A percentile compares a stretch with the other conserved stretches of the same genome.
phyloP scores from a whole-genome alignment of 371 early-diverging fungal species.

The Rhizopus delemar region DNA sequence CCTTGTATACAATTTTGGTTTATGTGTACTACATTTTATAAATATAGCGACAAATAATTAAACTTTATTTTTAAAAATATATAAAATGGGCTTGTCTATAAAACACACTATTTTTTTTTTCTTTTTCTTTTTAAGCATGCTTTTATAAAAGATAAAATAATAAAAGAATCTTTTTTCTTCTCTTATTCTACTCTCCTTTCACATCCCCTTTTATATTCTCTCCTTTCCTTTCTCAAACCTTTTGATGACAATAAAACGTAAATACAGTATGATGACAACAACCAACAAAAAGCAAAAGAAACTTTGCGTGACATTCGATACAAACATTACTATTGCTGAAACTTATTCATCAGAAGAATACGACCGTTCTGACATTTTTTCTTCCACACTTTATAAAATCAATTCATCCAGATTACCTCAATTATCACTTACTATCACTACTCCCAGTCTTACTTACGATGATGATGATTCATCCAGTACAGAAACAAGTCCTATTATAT shows the following conservation, averaged over 20 bases:
- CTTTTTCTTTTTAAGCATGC: not conserved
- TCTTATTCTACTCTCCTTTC: not conserved
- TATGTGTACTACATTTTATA: not conserved
- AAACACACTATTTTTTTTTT: not conserved
- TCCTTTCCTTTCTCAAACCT: conserved; percentile 1
- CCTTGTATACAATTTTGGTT: no score
- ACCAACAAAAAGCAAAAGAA: conserved; percentile 2
- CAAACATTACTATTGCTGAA: conserved; percentile 40
- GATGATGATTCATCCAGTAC: conserved; percentile 23
- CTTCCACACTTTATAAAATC: conserved; percentile 27
- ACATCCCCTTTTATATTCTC: not conserved
- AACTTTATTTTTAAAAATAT: not conserved
- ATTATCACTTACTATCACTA: conserved; percentile 20
- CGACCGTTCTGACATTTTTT: conserved; percentile 54
- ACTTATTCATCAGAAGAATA: conserved; percentile 71
- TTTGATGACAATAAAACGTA: not conserved
- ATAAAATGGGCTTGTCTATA: not conserved
- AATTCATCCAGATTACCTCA: conserved; percentile 22
- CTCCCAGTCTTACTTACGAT: conserved; percentile 6
- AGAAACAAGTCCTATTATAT: conserved; percentile 20
- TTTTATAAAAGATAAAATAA: no score
- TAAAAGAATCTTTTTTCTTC: not conserved
- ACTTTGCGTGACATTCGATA: conserved; percentile 15
- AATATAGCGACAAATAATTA: not conserved
- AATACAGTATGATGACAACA: conserved; percentile 13